Evolutionary conservation across 352 stramenopile species (phyloP), one percentile per base, ranked within the genome.

Genomic region (Pythium pyrilobum): DNA sequence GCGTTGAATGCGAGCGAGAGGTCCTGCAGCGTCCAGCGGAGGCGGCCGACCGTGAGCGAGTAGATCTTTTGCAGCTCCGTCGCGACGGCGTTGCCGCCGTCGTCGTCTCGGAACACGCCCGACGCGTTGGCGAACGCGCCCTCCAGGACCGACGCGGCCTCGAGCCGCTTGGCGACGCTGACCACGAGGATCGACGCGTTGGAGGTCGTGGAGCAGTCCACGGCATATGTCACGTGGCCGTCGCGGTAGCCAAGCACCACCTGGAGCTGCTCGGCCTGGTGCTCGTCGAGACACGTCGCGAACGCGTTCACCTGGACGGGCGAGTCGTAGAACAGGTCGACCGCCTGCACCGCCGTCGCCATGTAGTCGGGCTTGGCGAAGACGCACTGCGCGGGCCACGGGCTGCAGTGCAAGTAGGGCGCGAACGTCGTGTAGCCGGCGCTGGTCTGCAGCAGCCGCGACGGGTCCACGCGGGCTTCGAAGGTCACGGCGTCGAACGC

Each of bases 11-110:
- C 28, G 4, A 3, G 12, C 0, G 55, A 25, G 1, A 69, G 46
- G n/a, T 69, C 37, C 34, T 49, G 21, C 0, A 45, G 25, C 27
- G 21, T 29, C 55, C 62, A 69, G 3, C 55, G 36, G 11, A 69
- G 41, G 12, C 51, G 62, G 2, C 48, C 50, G 24, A 59, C 9
- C 20, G 62, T 69, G 38, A 65, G 11, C 5, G 56, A 56, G 18
- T 59, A 59, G 5, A 65, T 49, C 27, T 62, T 65, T 27, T 46
- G 45, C 16, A 60, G 24, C 20, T 64, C 61, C 0, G 25, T 44
- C 23, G 40, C 39, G 12, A 44, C 40, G 2, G 25, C 11, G 5
- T 3, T 5, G 10, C 21, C 21, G 15, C 18, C 24, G 16, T 34
- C n/a, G 8, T 37, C 28, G n/a, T n/a, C n/a, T n/a, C n/a, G n/a